Evolutionary conservation across 75 land plant species (phyloP), one percentile per base, ranked within the genome.

Genomic region (Larix kaempferi): DNA sequence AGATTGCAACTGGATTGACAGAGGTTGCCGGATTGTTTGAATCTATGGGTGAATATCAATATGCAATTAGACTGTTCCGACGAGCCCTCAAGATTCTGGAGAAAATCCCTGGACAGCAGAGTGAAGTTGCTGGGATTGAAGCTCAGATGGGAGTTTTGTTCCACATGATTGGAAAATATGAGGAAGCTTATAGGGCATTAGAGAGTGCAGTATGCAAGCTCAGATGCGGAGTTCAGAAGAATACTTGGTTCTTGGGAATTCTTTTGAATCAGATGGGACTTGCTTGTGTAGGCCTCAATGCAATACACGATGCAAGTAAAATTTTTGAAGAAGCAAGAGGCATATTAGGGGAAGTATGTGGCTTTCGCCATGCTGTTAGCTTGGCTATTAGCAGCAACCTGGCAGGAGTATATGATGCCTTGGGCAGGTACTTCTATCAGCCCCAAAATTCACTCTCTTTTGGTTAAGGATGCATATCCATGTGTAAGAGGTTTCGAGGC

Each of bases 111-210:
- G 87, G 86, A 26, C 80, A 82, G 76, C 86, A 79, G 41, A 75
- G 74, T 62, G 71, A 71, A 27, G 23, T 33, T 71, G 87, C 82
- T 19, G 87, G 81, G 7, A 62, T 85, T 39, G 87, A 85, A 75
- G 87, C 87, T 3, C 86, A 85, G 75, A 79, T 85, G 49, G 87
- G 87, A 6, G 56, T 85, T 29, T 77, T 85, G 23, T 84, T 79
- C 23, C 66, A 58, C 61, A 27, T 79, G 75, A 19, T 83, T n/a
- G 82, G 76, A n/a, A 81, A 79, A 69, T 81, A 61, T 49, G 74
- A 33, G 23, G 82, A 79, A 26, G 80, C 80, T 77, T 76, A 54
- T 41, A 79, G 29, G 58, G 78, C 77, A 22, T 83, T 82, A 66
- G 58, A 82, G 26, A 85, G 77, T 61, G 86, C 86, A 2, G 63